Base-by-base conservation (phyloP, 306 rosid genomes). In the Benincasa hispida region DNA sequence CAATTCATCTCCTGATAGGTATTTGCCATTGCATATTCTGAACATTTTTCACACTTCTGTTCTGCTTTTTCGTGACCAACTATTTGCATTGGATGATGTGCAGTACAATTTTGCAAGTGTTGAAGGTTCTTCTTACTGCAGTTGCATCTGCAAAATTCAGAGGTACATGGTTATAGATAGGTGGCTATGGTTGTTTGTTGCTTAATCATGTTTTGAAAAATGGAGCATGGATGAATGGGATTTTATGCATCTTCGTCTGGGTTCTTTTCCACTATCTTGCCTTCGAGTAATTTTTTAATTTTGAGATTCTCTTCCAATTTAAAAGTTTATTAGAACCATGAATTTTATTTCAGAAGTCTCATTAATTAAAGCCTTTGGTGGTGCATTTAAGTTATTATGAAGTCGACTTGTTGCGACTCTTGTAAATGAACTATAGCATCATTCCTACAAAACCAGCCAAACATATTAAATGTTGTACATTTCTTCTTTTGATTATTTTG, bases 1-100 rank as follows among this genome's bases (percentile, higher is more conserved):
- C 90, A 95, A 95, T 82, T 92, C 92, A 68, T 90, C 99, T 21
- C 88, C 98, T 79, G 99, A 95, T 83, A 95, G 99, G 99, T 95
- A 76, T 75, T 83, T 78, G n/a, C 50, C 80, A 10, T 77, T 74
- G 17, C 39, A 10, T 62, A 57, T 76, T 67, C 75, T 57, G 67
- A 61, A 39, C 69, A 70, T 25, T 51, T 50, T 58, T 41, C 54
- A 60, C 78, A 60, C 47, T 77, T 61, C 45, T 78, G 65, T 77
- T 41, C 81, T 76, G 83, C 78, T 81, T 13, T 66, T 74, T 78
- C 78, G 80, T 68, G 63, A 53, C 69, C 83, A 65, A 79, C 82
- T 75, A 85, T 69, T 80, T 53, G 53, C 79, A 61, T 51, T 76
- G 78, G 78, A 72, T 67, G 27, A 85, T 74, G 30, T 87, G 92